Evolutionary conservation across 805 yeast genomes (phyloP), one percentile per base, ranked within the genome.

Genomic region (Candida oleophila): DNA sequence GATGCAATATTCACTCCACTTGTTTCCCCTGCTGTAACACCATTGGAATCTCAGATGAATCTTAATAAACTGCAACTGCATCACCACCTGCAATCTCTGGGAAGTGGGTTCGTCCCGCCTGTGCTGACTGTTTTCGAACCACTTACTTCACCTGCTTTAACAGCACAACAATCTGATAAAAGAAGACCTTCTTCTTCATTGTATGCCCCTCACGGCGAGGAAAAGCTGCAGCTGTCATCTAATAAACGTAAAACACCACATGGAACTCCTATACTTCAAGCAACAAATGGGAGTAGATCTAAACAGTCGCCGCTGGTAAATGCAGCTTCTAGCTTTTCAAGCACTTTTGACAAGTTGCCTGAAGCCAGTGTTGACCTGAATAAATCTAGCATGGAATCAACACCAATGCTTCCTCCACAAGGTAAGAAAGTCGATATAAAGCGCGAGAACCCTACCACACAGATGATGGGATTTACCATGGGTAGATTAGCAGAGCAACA

Each of bases 11-110:
- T 84, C 64, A 87, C 94, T 1, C 94, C 95, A 0, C 70, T 87
- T 49, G 79, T 84, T 1, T 84, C 91, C 2, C 95, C 95, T 0
- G 83, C 87, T 8, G 85, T 82, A 14, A 80, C 89, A 2, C 89
- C 89, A 1, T 55, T 76, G 55, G 89, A 77, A 18, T 52, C 57
- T 32, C 64, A 59, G 38, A 60, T 59, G 4, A 61, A 59, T 42
- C 18, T 48, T 35, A 56, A 56, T 46, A 53, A 55, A 41, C 54
- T 44, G 22, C 42, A 28, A 33, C 42, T 38, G 22, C 48, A 45
- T 38, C 49, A 33, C 5, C 19, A 36, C 4, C 22, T n/a, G 20
- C 28, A 4, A n/a, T 30, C 18, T 7, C 47, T 20, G 43, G 22
- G n/a, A 28, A 32, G 18, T 40, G 37, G 21, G n/a, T 38, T 33